Evolutionary conservation across 768 basidiomycete species (phyloP).

Genomic region (Suillus lakei): DNA sequence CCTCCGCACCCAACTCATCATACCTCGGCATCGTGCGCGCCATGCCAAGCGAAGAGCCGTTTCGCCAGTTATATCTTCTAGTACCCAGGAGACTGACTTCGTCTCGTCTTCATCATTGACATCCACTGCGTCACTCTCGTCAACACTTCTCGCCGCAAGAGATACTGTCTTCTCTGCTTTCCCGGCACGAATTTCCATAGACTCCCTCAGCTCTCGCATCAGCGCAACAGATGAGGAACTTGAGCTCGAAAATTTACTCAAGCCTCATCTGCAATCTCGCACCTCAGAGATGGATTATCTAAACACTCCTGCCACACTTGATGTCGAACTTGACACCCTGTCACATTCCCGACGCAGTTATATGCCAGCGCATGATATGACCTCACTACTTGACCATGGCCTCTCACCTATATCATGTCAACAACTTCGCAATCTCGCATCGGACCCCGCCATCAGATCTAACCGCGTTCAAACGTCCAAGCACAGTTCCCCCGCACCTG

Average conservation of each 20-base stretch:
- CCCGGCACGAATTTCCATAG: conserved; percentile 34
- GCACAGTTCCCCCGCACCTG: conserved; percentile 23
- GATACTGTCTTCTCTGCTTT: conserved; percentile 28
- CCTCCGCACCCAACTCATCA: conserved; percentile 79
- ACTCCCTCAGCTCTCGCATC: conserved; percentile 32
- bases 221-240: conserved; percentile 32
- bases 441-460: background rate
- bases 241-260: conserved; percentile 27
- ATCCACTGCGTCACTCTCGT: conserved; percentile 15
- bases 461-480: background rate
- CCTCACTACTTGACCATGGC: background rate
- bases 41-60: conserved; percentile 11
- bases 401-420: conserved; percentile 3
- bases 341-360: background rate
- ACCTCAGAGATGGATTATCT: background rate
- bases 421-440: conserved; percentile 4
- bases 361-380: conserved; percentile 2
- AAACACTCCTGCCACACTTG: background rate
- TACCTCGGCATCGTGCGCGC: conserved; percentile 50
- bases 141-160: conserved; percentile 26
- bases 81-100: background rate
- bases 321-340: background rate
- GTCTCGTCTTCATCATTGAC: background rate
- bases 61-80: background rate
- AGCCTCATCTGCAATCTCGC: background rate